Percentiles rank a stretch among this genome's conserved stretches.
These are phyloP conservation scores for Ceratobasidium sp. DNA, from an alignment of 1,284 basidiomycete genomes.

Conservation along the genomic window DNA sequence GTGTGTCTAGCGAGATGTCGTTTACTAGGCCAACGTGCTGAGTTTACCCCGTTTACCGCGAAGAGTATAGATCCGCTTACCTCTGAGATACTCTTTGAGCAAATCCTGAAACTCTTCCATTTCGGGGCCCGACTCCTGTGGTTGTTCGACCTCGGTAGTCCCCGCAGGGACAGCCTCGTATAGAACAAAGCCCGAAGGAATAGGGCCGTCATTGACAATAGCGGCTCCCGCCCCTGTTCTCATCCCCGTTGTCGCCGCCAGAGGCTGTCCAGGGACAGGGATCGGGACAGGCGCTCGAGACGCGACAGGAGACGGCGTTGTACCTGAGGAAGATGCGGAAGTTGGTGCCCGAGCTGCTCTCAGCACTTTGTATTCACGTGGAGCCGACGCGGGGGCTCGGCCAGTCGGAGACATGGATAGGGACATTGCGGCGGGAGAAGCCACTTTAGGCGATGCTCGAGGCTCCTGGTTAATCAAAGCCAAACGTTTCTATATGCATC, in stretches of 20 bases:
- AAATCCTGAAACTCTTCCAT: conserved; percentile 37
- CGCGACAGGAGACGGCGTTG: background rate
- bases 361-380: conserved; percentile 30
- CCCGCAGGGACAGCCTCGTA: conserved; percentile 27
- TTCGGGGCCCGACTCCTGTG: conserved; percentile 7
- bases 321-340: background rate
- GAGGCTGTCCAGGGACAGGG: conserved; percentile 22
- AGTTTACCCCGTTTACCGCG: background rate
- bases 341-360: conserved; percentile 18
- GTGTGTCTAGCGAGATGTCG: conserved; percentile 30
- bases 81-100: conserved; percentile 17
- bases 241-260: background rate
- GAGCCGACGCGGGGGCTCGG: background rate
- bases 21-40: background rate
- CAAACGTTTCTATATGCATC: conserved; percentile 14
- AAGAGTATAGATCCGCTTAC: background rate
- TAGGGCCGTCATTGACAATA: background rate
- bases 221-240: background rate
- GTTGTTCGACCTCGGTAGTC: background rate
- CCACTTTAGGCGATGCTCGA: conserved; percentile 19
- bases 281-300: conserved; percentile 30
- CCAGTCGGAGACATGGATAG: background rate
- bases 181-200: conserved; percentile 7
- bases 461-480: conserved; percentile 28
- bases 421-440: conserved; percentile 20